Evolutionary conservation across 225 moss, liverwort and hornwort genomes (phyloP).

Genomic region (Physcomitrium patens): DNA sequence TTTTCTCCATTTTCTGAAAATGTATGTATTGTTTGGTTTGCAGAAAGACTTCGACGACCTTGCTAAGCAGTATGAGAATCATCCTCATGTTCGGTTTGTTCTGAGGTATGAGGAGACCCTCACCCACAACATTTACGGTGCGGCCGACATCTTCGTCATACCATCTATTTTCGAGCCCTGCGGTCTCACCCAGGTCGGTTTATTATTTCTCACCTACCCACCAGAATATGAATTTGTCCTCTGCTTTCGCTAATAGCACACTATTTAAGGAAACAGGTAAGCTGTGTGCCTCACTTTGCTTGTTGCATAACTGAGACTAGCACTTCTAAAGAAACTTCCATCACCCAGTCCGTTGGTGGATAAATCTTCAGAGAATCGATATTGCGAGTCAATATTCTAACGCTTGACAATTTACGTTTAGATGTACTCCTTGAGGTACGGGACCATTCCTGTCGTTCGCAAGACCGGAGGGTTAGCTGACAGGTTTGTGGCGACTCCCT

Average conservation of each 20-base stretch:
- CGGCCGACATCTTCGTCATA: conserved; percentile 75
- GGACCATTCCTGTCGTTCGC: conserved; percentile 68
- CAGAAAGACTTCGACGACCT: conserved; percentile 66
- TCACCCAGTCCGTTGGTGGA: not conserved
- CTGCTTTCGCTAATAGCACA: not conserved
- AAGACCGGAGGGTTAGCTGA: conserved; percentile 81
- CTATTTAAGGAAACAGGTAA: not conserved
- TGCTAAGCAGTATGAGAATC: conserved; percentile 53
- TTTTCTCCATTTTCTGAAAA: not conserved
- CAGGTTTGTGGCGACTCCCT: conserved; percentile 36
- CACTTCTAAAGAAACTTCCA: too few relatives aligned
- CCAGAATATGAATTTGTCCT: too few relatives aligned
- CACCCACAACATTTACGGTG: conserved; percentile 75
- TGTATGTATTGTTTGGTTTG: not conserved
- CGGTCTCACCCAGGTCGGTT: conserved; percentile 66
- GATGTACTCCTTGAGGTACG: conserved; percentile 45
- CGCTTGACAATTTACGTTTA: conserved; percentile 1
- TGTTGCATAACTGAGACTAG: not conserved
- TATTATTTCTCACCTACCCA: not conserved
- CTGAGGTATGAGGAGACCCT: conserved; percentile 68
- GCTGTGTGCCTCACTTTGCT: not conserved
- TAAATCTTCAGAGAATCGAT: not conserved
- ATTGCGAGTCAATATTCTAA: not conserved
- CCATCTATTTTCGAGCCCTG: conserved; percentile 85
- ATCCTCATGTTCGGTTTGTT: conserved; percentile 68